phyloP scores from a whole-genome alignment of 2,329 filamentous ascomycete genomes.

The Fusarium verrucosum region DNA sequence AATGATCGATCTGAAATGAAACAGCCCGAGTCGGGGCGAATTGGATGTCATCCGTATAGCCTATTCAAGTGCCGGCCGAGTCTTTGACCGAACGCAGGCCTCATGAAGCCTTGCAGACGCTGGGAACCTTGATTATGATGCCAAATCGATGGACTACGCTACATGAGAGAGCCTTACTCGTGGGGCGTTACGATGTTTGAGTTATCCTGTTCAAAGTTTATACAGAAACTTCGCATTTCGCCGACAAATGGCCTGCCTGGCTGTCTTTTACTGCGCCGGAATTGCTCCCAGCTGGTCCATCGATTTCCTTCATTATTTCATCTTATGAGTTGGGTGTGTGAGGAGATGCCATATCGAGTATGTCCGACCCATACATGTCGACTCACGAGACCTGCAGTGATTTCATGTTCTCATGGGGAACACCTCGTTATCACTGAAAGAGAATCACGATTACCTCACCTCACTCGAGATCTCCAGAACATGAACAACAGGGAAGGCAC shows the following conservation, averaged over 20 bases:
- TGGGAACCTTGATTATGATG: background rate
- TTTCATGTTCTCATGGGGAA: conserved; percentile 7
- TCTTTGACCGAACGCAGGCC: conserved; percentile 11
- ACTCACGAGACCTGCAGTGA: conserved; percentile 16
- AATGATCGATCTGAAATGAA: conserved; percentile 12
- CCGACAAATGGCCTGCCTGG: background rate
- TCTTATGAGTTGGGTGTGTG: background rate
- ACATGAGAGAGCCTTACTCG: background rate
- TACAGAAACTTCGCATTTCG: background rate
- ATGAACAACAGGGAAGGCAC: background rate
- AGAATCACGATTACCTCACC: conserved; percentile 5
- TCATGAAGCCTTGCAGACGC: background rate
- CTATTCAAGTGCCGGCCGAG: conserved; percentile 11
- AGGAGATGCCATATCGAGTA: conserved; percentile 26
- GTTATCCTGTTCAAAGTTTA: background rate
- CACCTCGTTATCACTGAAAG: background rate
- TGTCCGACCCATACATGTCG: conserved; percentile 14
- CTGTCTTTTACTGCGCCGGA: background rate
- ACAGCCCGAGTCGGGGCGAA: background rate
- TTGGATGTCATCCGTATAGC: conserved; percentile 3
- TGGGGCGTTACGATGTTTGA: background rate
- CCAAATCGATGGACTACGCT: background rate
- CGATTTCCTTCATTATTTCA: background rate
- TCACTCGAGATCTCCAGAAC: background rate
- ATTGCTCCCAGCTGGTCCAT: background rate